Evolutionary conservation across 2,329 filamentous ascomycete species (phyloP), one percentile per base, ranked within the genome.

Genomic region (Phaeosphaeriaceae sp.): DNA sequence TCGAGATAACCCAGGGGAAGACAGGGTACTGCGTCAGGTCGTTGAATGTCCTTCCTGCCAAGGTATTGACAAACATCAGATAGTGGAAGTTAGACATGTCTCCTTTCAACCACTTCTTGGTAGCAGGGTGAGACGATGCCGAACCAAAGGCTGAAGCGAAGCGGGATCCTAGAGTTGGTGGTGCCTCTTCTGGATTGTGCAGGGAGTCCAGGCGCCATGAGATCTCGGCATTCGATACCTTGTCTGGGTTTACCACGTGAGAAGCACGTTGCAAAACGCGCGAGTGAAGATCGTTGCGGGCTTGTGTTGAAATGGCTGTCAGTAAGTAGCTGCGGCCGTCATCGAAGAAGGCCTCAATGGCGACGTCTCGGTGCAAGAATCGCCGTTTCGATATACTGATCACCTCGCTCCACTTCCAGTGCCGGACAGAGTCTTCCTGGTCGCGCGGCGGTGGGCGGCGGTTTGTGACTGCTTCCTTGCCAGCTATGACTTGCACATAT

Each of bases 11-110:
- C 95, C 95, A 99, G 0, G 95, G 95, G 65, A 99, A 99, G 19
- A 99, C 94, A 0, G 95, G 95, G 71, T 99, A 99, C 71, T 99
- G 96, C 0, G 95, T 99, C 19, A 99, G 83, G 73, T 99, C 95
- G 73, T 99, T 99, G 81, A 99, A 99, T 0, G 95, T 98, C 53
- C 95, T 86, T 2, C 95, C 95, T 26, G 96, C 96, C 86, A 99
- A 92, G 0, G 95, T 98, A 73, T 99, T 99, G 72, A 99, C 89
- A 60, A 97, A 89, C 94, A 99, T 99, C 35, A 99, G 86, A 73
- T 99, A 99, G 77, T 98, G 93, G 71, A 99, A 99, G 77, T 99
- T 99, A 15, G 94, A 98, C 51, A 98, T 93, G 71, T 99, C 95
- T 13, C 96, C 95, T 74, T 89, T 91, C 59, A 95, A 86, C 95